Base-by-base conservation (phyloP, 2,329 filamentous ascomycete genomes). In the Karstenula rhodostoma region DNA sequence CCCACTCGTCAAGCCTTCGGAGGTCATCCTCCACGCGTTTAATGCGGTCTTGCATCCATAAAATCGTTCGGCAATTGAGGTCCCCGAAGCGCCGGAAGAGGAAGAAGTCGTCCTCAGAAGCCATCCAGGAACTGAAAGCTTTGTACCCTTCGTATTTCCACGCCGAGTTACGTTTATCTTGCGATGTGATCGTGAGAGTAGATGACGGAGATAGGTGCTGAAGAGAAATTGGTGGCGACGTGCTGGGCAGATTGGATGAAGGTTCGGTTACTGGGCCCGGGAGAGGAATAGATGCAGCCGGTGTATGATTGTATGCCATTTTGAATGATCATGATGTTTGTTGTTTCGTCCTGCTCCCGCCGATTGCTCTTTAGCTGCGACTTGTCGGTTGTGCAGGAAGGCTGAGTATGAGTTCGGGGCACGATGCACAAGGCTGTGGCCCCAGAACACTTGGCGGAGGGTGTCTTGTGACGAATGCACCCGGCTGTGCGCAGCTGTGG, bases 101-200 rank as follows among this genome's bases (percentile, higher is more conserved):
- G 32, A 75, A 73, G 43, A 72, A 74, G 50, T 73, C 71, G 35
- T 75, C 62, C 37, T 74, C 71, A 0, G 71, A 72, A 10, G 73
- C 70, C 63, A 74, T 68, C 68, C 66, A 75, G 40, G 53, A 60
- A 29, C 65, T 70, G 43, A 73, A 71, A 0, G 51, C 63, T 40
- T 63, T 57, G 54, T 76, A 75, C 1, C 73, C 73, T 13, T 65
- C 52, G 40, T 62, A 63, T 65, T 82, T 55, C 56, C 61, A 70
- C 2, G 65, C 32, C 23, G n/a, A 29, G 22, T 17, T 50, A 27
- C n/a, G 44, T 22, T 22, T 46, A 5, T 19, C 29, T 25, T n/a
- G 52, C 19, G 12, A 32, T 17, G 35, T 35, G n/a, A 29, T 22
- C 12, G 56, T 37, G 1, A 27, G 5, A 4, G 29, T 19, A 17